Evolutionary conservation across 495 filamentous ascomycete genomes (phyloP).

Genomic region (Pyrenula aspistea): DNA sequence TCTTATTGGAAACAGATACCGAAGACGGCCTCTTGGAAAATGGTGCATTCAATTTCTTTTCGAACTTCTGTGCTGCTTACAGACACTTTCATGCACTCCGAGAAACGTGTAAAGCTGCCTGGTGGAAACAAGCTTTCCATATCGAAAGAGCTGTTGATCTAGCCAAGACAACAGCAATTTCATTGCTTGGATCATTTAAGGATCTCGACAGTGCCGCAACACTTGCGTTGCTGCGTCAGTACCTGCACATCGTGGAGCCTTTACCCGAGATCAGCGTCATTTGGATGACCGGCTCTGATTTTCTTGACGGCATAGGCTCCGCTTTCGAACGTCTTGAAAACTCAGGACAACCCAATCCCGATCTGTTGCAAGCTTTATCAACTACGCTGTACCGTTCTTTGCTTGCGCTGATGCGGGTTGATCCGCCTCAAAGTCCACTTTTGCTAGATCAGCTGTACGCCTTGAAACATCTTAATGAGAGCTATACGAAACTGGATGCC

Average conservation of each 20-base stretch:
- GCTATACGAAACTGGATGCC: conserved; percentile 28
- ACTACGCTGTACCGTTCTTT: background rate
- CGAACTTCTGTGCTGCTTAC: background rate
- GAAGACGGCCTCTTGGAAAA: background rate
- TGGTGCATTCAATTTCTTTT: background rate
- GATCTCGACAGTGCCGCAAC: background rate
- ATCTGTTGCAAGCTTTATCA: background rate
- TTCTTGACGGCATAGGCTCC: conserved; percentile 43
- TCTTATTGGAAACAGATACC: conserved; percentile 16
- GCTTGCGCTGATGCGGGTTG: background rate
- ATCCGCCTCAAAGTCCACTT: conserved; percentile 26
- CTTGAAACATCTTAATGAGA: conserved; percentile 55
- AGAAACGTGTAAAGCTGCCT: background rate
- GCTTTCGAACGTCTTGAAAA: background rate
- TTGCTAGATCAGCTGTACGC: conserved; percentile 72
- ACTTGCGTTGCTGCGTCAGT: background rate
- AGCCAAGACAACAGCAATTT: background rate
- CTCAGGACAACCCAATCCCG: background rate
- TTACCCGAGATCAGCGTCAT: conserved; percentile 32
- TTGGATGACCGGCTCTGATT: conserved; percentile 74
- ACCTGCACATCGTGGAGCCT: background rate
- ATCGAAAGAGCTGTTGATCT: background rate
- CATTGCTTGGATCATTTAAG: background rate
- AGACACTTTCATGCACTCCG: background rate
- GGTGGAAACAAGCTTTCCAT: background rate